These are phyloP conservation scores for Suillus luteus DNA, from an alignment of 768 basidiomycete genomes.

Conservation along the genomic window DNA sequence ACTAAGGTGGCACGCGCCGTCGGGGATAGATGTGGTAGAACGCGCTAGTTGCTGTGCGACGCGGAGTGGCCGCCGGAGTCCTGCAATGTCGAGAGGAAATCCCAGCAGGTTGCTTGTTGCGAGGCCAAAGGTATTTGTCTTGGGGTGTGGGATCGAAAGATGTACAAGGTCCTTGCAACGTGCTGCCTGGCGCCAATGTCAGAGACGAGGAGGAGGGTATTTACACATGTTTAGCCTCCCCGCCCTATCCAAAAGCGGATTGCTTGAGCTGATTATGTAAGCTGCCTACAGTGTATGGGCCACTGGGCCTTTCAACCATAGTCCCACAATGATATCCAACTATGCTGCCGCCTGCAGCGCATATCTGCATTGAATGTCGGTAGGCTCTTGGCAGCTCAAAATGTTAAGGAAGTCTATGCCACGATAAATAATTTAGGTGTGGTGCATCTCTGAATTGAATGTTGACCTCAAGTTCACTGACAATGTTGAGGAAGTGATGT, in stretches of 20 bases:
- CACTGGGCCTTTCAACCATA: background rate
- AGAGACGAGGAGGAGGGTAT: constrained; percentile 10
- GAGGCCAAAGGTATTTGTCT: background rate
- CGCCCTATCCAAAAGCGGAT: background rate
- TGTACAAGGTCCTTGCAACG: background rate
- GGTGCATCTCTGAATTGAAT: background rate
- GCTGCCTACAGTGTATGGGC: too few species aligned
- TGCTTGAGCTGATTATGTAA: background rate
- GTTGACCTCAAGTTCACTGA: background rate
- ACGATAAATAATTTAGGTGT: background rate
- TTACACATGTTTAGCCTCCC: background rate
- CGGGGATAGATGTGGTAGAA: background rate
- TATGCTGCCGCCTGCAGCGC: background rate
- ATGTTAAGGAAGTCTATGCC: background rate
- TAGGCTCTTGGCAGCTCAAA: background rate
- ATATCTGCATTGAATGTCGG: background rate
- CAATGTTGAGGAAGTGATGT: background rate
- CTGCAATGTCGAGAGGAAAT: background rate
- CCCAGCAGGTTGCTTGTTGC: background rate
- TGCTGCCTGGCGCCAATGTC: constrained; percentile 4
- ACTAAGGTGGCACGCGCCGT: background rate
- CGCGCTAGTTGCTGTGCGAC: background rate
- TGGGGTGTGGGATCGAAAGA: background rate
- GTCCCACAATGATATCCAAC: background rate
- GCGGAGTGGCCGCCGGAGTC: background rate